Base-by-base conservation (phyloP, 805 yeast genomes). In the Cyberlindnera maritima region DNA sequence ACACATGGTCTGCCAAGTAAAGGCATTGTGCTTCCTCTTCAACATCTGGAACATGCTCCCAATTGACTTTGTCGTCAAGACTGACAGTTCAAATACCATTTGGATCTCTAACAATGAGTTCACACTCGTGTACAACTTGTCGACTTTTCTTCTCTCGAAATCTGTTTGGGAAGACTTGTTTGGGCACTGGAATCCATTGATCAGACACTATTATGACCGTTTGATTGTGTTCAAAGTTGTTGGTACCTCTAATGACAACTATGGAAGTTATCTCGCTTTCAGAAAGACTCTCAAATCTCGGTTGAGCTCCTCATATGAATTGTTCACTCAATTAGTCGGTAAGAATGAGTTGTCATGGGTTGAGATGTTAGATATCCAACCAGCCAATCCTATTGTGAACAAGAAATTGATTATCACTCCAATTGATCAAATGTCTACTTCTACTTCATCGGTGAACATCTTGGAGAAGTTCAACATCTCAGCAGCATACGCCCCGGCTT, bases 151-250 rank as follows among this genome's bases (percentile, higher is more conserved):
- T 29, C 64, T 84, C 8, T 71, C 77, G 3, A 60, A 68, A 4
- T 54, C 59, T 1, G 66, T 69, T 29, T 87, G 91, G 84, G 64
- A 64, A 29, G 67, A 71, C 40, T 77, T 76, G 50, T 80, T 88
- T 57, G 76, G 82, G 33, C 95, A 89, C 64, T 89, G 95, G 88
- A 77, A 81, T 57, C 90, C 96, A 3, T 63, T 88, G 15, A 81
- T 87, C 20, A 70, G 96, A 32, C 75, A 85, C 4, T 85, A 81
- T 57, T 88, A 81, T 61, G 70, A 77, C 40, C 70, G 90, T 35
- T 69, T 88, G 19, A 49, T 88, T 15, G 72, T 87, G 40, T 88
- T 92, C 85, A 76, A 88, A 52, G 63, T 83, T 37, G 46, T 45
- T 20, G 48, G 54, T 19, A 43, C 44, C n/a, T 37, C 48, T 13